Evolutionary conservation across 2,329 filamentous ascomycete species (phyloP), one percentile per base, ranked within the genome.

Genomic region (Lachnellula cervina): DNA sequence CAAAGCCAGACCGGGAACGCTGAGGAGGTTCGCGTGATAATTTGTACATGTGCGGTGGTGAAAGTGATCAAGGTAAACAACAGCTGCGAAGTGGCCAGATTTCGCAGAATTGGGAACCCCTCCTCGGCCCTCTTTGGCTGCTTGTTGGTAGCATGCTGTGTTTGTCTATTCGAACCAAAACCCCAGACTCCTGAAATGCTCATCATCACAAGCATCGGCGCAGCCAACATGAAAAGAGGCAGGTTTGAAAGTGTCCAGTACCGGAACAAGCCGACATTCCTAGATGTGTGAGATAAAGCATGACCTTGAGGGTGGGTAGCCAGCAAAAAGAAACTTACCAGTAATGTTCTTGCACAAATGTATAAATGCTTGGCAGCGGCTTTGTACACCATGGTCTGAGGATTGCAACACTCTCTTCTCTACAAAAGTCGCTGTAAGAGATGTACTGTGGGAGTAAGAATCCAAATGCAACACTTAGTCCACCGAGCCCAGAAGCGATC

Each of bases 161-260:
- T 16, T 28, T 32, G 21, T 14, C 21, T 14, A 32, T 47, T 32
- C 5, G 28, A 47, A 2, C 13, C n/a, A 4, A 47, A 11, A 2
- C 21, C 72, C 73, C 73, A 77, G 45, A 71, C 55, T 7, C 83
- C 80, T 17, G 91, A 95, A 44, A 71, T 74, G 35, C 83, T 69
- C 59, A 96, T 73, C 8, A 96, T 70, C 37, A 75, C 74, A 50
- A 96, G 75, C 77, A 93, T 87, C 1, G 94, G 94, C 0, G 81
- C 72, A 1, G 92, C 92, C 11, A 99, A 80, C 21, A 92, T 66
- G 72, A 99, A 99, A 1, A 99, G 79, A 0, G 94, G 94, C 9
- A 94, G 68, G 68, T 99, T 97, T 5, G 87, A 83, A 0, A 87
- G 61, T 0, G 86, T 96, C 94, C 94, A 99, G 75, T 99, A 99